Percentiles rank a stretch among this genome's conserved stretches.
Evolutionary conservation across 2,329 filamentous ascomycete genomes (phyloP).

Genomic region (Alternaria triticina): DNA sequence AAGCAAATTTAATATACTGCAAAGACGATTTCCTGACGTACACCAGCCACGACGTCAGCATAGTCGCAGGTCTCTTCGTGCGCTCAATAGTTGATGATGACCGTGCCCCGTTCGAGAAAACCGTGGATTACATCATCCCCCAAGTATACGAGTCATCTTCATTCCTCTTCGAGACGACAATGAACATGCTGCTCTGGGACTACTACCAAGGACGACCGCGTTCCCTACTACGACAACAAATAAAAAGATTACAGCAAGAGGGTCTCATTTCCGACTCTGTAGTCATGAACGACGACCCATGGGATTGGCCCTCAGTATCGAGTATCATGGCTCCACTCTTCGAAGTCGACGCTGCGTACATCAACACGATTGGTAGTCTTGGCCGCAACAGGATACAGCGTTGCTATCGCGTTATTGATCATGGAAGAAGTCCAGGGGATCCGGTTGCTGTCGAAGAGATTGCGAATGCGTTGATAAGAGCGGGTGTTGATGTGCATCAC

Average conservation of each 20-base stretch:
- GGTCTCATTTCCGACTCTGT: background rate
- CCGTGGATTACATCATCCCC: background rate
- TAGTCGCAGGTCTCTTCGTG: slow-evolving; percentile 3
- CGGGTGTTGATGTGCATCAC: background rate
- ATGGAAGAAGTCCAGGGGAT: background rate
- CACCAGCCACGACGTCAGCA: slow-evolving; percentile 1
- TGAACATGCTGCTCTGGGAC: slow-evolving; percentile 8
- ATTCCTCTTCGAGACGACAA: slow-evolving; percentile 8
- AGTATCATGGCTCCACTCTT: background rate
- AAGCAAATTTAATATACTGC: background rate
- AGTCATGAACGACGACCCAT: background rate
- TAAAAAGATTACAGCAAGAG: slow-evolving; percentile 1
- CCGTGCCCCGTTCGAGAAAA: background rate
- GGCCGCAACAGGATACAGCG: slow-evolving; percentile 5
- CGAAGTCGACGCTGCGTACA: background rate
- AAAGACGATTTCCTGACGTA: background rate
- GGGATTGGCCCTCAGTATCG: slow-evolving; percentile 6
- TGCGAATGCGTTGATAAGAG: slow-evolving; percentile 1
- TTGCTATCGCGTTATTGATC: background rate
- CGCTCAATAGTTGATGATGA: slow-evolving; percentile 1
- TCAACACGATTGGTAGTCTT: slow-evolving; percentile 2
- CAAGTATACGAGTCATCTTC: slow-evolving; percentile 4
- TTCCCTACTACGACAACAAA: background rate
- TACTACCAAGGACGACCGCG: slow-evolving; percentile 4
- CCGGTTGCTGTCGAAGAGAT: background rate